A percentile compares a stretch with the other conserved stretches of the same genome.
Conservation (phyloP, 331 rosid species). For the Telfairia occidentalis region DNA sequence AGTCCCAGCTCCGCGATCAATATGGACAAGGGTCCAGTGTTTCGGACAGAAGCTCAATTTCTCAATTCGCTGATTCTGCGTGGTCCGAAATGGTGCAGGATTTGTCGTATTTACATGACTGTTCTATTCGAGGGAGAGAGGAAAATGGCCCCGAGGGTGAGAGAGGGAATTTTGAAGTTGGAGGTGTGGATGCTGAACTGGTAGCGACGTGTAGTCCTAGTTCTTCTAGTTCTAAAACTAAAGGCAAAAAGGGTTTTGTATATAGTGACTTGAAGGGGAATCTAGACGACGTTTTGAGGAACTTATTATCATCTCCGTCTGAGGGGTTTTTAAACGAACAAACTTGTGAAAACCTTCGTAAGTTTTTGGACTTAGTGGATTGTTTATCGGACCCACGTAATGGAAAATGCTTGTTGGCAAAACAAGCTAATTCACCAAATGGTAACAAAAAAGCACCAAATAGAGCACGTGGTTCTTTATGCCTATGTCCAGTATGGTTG, state of each 20-base stretch:
- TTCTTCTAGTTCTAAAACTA: background rate
- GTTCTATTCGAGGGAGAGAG: constrained; percentile 7
- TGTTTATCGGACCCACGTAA: constrained; percentile 47
- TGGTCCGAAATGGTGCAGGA: constrained; percentile 75
- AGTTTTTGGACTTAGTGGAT: constrained; percentile 48
- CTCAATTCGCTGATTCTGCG: constrained; percentile 40
- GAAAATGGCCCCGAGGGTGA: constrained; percentile 3
- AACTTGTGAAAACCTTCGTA: constrained; percentile 28
- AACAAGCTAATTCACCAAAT: constrained; percentile 25
- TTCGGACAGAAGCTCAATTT: constrained; percentile 23
- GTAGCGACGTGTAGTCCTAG: constrained; percentile 10
- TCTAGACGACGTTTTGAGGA: constrained; percentile 40
- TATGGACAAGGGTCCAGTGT: constrained; percentile 11
- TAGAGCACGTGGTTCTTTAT: constrained; percentile 21
- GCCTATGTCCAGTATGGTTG: constrained; percentile 79
- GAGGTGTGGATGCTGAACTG: constrained; percentile 16
- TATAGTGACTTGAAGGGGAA: constrained; percentile 32
- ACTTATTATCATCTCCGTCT: constrained; percentile 20
- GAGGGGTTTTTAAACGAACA: constrained; percentile 26
- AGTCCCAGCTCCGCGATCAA: constrained; percentile 20
- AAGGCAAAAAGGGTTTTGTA: constrained; percentile 19
- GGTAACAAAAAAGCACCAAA: constrained; percentile 13
- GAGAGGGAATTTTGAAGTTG: constrained; percentile 8
- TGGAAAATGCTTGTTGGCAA: constrained; percentile 52
- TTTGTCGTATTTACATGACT: constrained; percentile 34